Percentiles rank a stretch among this genome's conserved stretches.
These are phyloP conservation scores for Osmanthus fragrans DNA, from an alignment of 257 asterid genomes.

Conservation along the genomic window DNA sequence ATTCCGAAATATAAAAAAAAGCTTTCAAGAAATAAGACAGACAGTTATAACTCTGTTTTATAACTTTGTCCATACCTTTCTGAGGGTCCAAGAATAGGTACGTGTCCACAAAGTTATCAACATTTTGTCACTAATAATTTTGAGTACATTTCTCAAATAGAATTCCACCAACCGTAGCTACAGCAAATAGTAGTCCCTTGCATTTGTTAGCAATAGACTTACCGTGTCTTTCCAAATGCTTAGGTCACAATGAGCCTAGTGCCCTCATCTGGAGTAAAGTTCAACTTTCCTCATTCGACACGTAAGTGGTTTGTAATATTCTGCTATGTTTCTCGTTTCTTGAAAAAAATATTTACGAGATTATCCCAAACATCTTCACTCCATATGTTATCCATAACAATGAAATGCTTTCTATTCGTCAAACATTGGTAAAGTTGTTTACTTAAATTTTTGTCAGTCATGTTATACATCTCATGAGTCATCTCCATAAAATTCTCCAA, in stretches of 20 bases:
- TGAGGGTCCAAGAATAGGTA: slow-evolving; percentile 39
- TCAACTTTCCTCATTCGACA: slow-evolving; percentile 48
- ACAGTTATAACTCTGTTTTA: slow-evolving; percentile 46
- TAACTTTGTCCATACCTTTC: slow-evolving; percentile 38
- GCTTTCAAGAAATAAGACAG: slow-evolving; percentile 52
- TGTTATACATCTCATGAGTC: slow-evolving; percentile 33
- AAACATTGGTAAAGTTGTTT: slow-evolving; percentile 33
- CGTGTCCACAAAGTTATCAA: slow-evolving; percentile 42
- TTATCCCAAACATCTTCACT: slow-evolving; percentile 50
- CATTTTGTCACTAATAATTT: slow-evolving; percentile 39
- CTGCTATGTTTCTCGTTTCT: slow-evolving; percentile 43
- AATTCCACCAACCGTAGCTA: slow-evolving; percentile 60
- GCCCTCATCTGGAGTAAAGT: slow-evolving; percentile 44
- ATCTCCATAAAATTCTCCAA: slow-evolving; percentile 25
- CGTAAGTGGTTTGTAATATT: slow-evolving; percentile 48
- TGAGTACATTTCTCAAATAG: slow-evolving; percentile 39
- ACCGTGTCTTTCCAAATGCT: slow-evolving; percentile 35
- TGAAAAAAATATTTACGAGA: slow-evolving; percentile 48
- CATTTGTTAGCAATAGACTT: slow-evolving; percentile 44
- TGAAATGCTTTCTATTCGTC: slow-evolving; percentile 42
- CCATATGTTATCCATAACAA: slow-evolving; percentile 69
- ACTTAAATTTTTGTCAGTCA: slow-evolving; percentile 39
- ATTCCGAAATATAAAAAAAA: slow-evolving; percentile 56
- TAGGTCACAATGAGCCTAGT: slow-evolving; percentile 45
- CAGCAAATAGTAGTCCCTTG: slow-evolving; percentile 51